Base-by-base conservation (phyloP, 768 basidiomycete genomes). In the Trametes sanguinea region DNA sequence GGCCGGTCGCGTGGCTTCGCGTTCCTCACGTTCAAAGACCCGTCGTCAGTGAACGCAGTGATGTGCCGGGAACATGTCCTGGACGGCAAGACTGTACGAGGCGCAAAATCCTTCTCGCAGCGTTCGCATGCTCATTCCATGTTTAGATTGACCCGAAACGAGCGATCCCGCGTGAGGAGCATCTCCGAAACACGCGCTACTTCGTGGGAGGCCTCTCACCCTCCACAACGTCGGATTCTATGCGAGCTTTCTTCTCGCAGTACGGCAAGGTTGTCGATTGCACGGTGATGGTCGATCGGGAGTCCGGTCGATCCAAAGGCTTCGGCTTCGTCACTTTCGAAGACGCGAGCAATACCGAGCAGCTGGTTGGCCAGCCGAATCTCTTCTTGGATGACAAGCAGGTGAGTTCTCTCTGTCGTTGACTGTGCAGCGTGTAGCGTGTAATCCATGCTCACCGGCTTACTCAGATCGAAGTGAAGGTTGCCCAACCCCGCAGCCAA, bases 281-380 rank as follows among this genome's bases (percentile, higher is more conserved):
- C 57, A 97, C 95, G 0, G 94, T 98, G 69, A 98, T 98, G 96
- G 83, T 96, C 68, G 96, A 98, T 75, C 87, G 94, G 54, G 94
- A 96, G 73, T 93, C 93, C 8, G 89, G 90, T 27, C 78, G 94
- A 51, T 94, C 91, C 76, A 95, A 98, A 76, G 96, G 96, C 7
- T 98, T 98, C 67, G 96, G 95, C 0, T 98, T 98, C 72, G 91
- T 98, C 30, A 95, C 93, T 0, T 95, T 96, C 70, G 90, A 94
- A 72, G 90, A 93, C 63, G 88, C 89, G 29, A 86, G 89, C 65
- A 91, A 95, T 39, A 89, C 92, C 53, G 88, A 88, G 32, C 67
- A 68, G 54, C 89, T 94, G 73, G 85, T 98, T 58, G 89, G 88
- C 1, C 88, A 89, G 50, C 88, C 89, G 2, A 90, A 90, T 64